Evolutionary conservation across 2,329 filamentous ascomycete species (phyloP).

Genomic region (Phialophora expanda): DNA sequence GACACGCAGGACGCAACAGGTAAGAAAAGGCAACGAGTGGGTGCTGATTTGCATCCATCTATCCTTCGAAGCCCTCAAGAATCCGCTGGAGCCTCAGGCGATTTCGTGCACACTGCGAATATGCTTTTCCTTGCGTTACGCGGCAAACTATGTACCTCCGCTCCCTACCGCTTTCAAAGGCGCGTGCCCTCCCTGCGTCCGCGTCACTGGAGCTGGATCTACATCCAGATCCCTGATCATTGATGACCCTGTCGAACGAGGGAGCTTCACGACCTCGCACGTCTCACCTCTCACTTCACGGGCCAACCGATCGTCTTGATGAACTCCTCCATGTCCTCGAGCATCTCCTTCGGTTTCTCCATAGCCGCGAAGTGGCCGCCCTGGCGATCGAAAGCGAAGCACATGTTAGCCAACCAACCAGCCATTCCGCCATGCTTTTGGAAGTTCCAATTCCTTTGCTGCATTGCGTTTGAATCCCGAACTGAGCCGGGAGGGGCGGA

Average conservation of each 20-base stretch:
- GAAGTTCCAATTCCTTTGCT: not conserved
- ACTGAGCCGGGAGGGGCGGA: not conserved
- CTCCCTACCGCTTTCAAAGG: no score
- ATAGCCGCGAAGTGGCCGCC: conserved; percentile 62
- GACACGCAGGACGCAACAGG: no score
- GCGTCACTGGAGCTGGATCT: not conserved
- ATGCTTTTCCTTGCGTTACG: no score
- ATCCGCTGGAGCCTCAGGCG: no score
- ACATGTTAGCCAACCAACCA: not conserved
- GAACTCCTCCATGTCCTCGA: conserved; percentile 51
- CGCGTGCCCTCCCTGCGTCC: no score
- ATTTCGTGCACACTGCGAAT: no score
- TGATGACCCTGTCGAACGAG: not conserved
- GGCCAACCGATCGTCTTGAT: conserved; percentile 35
- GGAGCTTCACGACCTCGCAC: not conserved
- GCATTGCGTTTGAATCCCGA: not conserved
- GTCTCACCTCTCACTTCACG: conserved; percentile 10
- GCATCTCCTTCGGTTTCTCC: conserved; percentile 51
- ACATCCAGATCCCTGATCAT: not conserved
- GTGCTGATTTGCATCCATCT: no score
- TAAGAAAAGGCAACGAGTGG: no score
- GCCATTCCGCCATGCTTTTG: not conserved
- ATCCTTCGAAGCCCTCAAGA: no score
- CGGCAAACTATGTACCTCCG: no score
- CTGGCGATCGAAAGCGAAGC: conserved; percentile 15